Evolutionary conservation across 108 stramenopile species (phyloP), one percentile per base, ranked within the genome.

Genomic region (Mayamaea pseudoterrestris): DNA sequence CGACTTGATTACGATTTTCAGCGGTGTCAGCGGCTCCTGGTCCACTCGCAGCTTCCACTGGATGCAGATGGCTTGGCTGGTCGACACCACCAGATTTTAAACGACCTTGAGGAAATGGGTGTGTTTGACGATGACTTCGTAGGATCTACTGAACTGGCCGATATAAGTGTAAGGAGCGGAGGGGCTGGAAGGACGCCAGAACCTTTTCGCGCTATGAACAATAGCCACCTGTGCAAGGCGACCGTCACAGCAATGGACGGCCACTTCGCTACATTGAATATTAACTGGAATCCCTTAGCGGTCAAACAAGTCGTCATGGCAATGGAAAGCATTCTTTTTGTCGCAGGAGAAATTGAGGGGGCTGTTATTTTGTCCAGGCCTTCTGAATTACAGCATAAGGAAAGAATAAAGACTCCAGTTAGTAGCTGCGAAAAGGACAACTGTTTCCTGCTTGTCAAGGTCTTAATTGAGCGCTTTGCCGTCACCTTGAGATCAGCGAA

Each of bases 231-330:
- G n/a, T n/a, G n/a, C 24, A 16, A 17, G 16, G 44, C 54, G 23
- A 20, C 47, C 23, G 52, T 47, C 17, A 64, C 65, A 35, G 35
- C 55, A 7, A 18, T 87, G 27, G 65, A 88, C 53, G 85, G 74
- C 0, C 77, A 64, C 23, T 90, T 90, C 52, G 65, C 78, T 0
- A 82, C 76, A 44, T 66, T 90, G 5, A 74, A 65, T 41, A 60
- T 90, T 22, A 81, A 90, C 35, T 90, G 83, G 83, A 90, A 90
- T 37, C 88, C 88, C 0, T 58, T 58, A 47, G 55, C 32, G 26
- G 57, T 80, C 61, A 70, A 59, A 46, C 45, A 65, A 17, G 35
- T 80, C 1, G 60, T 61, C 22, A 55, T 27, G 3, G 49, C 66
- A 43, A 47, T 76, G 27, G 47, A 46, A 2, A 48, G 51, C 13